These are phyloP conservation scores for Metarhizium anisopliae DNA, from an alignment of 2,329 filamentous ascomycete species.

Conservation along the genomic window DNA sequence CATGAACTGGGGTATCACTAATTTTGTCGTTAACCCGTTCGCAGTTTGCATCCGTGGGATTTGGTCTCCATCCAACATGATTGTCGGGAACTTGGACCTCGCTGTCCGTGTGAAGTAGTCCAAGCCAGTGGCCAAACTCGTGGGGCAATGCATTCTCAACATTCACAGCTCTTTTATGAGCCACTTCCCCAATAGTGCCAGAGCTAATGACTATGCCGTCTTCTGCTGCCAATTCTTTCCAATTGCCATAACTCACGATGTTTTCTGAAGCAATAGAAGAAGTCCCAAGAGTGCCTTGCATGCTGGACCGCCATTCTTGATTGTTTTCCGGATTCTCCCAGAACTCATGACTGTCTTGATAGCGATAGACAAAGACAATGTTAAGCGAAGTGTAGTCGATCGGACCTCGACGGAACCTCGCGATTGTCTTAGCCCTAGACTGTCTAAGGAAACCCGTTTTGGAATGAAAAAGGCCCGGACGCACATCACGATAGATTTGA, in stretches of 20 bases:
- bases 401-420: not conserved
- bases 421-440: not conserved
- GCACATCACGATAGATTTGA: not conserved
- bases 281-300: too few relatives aligned
- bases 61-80: too few relatives aligned
- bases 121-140: not conserved
- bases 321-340: not conserved
- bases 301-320: fast-evolving
- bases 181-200: too few relatives aligned
- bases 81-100: not conserved
- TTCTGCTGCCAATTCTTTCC: not conserved
- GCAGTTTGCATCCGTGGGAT: not conserved
- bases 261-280: too few relatives aligned
- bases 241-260: fast-evolving
- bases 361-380: not conserved
- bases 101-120: not conserved
- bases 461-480: not conserved
- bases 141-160: not conserved
- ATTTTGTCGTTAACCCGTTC: not conserved
- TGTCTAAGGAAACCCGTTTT: not conserved
- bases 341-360: not conserved
- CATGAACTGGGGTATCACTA: not conserved
- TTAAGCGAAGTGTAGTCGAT: not conserved
- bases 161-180: too few relatives aligned
- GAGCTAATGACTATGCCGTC: not conserved